phyloP scores from a whole-genome alignment of 2,329 filamentous ascomycete genomes.

The Penicillium digitatum region DNA sequence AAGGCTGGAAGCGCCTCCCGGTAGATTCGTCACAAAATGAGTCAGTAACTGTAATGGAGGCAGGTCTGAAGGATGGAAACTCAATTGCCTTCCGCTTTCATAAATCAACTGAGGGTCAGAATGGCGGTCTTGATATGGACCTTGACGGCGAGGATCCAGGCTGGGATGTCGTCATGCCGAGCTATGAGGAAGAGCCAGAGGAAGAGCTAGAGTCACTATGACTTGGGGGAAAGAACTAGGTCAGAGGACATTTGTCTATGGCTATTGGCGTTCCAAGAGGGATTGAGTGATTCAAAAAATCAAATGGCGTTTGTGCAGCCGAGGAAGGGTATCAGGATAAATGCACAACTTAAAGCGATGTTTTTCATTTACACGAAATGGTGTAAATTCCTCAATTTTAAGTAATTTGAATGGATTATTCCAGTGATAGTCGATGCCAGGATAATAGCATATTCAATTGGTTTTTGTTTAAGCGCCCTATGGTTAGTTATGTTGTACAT shows the following conservation, averaged over 20 bases:
- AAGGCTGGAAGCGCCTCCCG: slow-evolving; percentile 49
- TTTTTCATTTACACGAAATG: background rate
- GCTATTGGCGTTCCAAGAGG: background rate
- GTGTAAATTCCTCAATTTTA: too few species aligned
- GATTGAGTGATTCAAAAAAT: background rate
- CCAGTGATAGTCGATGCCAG: background rate
- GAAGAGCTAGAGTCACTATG: slow-evolving; percentile 9
- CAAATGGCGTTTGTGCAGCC: background rate
- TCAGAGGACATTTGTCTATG: background rate
- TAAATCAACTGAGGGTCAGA: slow-evolving; percentile 14
- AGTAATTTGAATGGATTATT: background rate
- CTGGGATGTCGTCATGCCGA: slow-evolving; percentile 38
- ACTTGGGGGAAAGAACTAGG: background rate
- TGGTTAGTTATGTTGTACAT: background rate
- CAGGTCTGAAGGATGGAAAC: slow-evolving; percentile 30
- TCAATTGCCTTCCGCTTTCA: slow-evolving; percentile 37
- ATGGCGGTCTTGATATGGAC: slow-evolving; percentile 24
- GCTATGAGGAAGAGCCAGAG: slow-evolving; percentile 33
- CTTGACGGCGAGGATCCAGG: slow-evolving; percentile 31
- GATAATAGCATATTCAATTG: background rate
- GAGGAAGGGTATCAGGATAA: background rate
- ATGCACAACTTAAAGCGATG: background rate
- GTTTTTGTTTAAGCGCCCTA: background rate
- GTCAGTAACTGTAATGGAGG: slow-evolving; percentile 25
- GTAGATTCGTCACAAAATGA: slow-evolving; percentile 24